Evolutionary conservation across 2,329 filamentous ascomycete genomes (phyloP), one percentile per base, ranked within the genome.

Genomic region (Sarocladiaceae sp.): DNA sequence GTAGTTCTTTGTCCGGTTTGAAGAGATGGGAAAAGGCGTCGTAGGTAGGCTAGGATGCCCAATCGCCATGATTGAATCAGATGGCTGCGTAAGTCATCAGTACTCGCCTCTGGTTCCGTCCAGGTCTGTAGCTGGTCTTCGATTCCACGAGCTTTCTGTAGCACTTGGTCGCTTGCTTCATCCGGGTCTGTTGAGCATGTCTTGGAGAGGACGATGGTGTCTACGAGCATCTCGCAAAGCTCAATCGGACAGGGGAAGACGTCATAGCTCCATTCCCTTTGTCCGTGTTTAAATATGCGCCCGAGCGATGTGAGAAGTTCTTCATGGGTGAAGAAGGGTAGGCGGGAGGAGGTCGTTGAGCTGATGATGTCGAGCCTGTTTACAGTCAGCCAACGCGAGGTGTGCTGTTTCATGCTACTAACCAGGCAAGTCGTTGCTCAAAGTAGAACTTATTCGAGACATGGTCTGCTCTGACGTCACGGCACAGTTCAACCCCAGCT

Each of bases 311-410:
- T 39, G 10, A 39, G 36, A 22, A 52, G 26, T 26, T 52, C 51
- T 11, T 37, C 28, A 10, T 39, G 15, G 4, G 51, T 48, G 29
- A 52, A 39, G 22, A 25, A 37, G 12, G 51, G 51, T 5, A 17
- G 29, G 11, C 22, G 26, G 6, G 18, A n/a, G 11, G 51, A 52
- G 23, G 51, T 52, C n/a, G 51, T 52, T 3, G 40, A 52, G 29
- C 40, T 39, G 40, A 52, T 22, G n/a, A 52, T 48, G 51, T 52
- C 40, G 4, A 52, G 51, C 51, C 51, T 52, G n/a, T n/a, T n/a
- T n/a, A n/a, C n/a, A n/a, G n/a, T n/a, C n/a, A n/a, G n/a, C n/a
- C n/a, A n/a, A n/a, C n/a, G n/a, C n/a, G n/a, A n/a, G n/a, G n/a
- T n/a, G n/a, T n/a, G n/a, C 37, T 23, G 37, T 42, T 23, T 11